Base-by-base conservation (phyloP, 129 eudicot species). In the Arctium minus region DNA sequence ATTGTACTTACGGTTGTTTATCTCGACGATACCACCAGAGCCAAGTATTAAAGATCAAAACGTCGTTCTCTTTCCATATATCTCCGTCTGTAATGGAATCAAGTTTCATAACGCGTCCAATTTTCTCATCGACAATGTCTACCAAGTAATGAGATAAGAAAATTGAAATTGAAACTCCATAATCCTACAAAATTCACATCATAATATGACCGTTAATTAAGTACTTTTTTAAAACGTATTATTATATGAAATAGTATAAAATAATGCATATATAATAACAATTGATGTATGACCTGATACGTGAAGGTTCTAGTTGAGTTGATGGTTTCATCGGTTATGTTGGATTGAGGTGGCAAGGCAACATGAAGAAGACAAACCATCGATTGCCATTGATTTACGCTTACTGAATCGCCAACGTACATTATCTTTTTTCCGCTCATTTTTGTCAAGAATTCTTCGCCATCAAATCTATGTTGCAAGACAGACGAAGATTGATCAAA, bases 1-100 rank as follows among this genome's bases (percentile, higher is more conserved):
- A 46, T 3, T 1, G 0, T 6, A 71, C 92, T 3, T 73, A 93
- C 98, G 92, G 94, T 79, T 93, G 94, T 31, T 83, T 88, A 69
- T 82, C 81, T 75, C 88, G 65, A 46, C 94, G 92, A 73, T 84
- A 76, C 97, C 97, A 94, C 98, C 98, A 94, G 50, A 86, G 98
- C 97, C 97, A 94, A 2, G 97, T 86, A 78, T 94, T 92, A 62
- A 94, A 94, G 50, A 94, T 79, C 86, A 94, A 87, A 32, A 94
- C 82, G 1, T 94, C 93, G 5, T 85, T 72, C 2, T 88, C 76
- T 81, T 88, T 90, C 98, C 98, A 94, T 1, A 36, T 37, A 17
- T 82, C 85, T 70, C 93, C 98, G 29, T 76, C 78, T 10, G 80
- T 84, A 7, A 91, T 38, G 12, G 97, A 88, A 85, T 88, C 88